Base-by-base conservation (phyloP, 176 grass and related monocot species). In the Chloris gayana region DNA sequence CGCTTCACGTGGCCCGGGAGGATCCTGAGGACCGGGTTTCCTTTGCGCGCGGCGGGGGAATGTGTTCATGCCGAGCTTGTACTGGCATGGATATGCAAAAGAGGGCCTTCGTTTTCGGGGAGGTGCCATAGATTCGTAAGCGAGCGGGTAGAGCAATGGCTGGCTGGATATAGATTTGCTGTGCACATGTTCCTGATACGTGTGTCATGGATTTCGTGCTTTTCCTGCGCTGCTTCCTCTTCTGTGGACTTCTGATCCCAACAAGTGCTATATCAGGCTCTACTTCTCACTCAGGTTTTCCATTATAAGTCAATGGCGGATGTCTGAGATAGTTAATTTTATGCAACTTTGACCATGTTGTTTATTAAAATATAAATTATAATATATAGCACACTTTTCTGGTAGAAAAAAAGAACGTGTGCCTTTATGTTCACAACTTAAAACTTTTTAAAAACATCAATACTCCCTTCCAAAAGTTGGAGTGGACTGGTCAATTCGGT, bases 1-100 rank as follows among this genome's bases (percentile, higher is more conserved):
- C 58, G 45, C 24, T 87, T 82, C 79, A 76, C 76, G 84, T 86
- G 84, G 84, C 46, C 19, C 21, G 7, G 46, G 22, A 9, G 50
- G 11, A 47, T 58, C 58, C 58, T 65, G 70, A 69, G 64, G 75
- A 21, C 61, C 27, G 49, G 19, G 62, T 51, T 65, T 46, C 5
- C 25, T 45, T 67, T 15, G 73, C 61, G 31, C 18, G 72, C 61
- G 32, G 47, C 4, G 45, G 33, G 80, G 17, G 51, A 4, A 62
- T 30, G 34, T n/a, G 32, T 3, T 14, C 8, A 14, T 29, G 24
- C 25, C 24, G 54, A 0, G 21, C 27, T 31, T 17, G 26, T 17
- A 6, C 26, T 14, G 13, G 58, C 14, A 14, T 45, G 18, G 51
- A 44, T 41, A 29, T 0, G 13, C 24, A 47, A 57, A 24, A 24